Conservation (phyloP, 1,284 basidiomycete genomes). For the Trichosporon asahii region DNA sequence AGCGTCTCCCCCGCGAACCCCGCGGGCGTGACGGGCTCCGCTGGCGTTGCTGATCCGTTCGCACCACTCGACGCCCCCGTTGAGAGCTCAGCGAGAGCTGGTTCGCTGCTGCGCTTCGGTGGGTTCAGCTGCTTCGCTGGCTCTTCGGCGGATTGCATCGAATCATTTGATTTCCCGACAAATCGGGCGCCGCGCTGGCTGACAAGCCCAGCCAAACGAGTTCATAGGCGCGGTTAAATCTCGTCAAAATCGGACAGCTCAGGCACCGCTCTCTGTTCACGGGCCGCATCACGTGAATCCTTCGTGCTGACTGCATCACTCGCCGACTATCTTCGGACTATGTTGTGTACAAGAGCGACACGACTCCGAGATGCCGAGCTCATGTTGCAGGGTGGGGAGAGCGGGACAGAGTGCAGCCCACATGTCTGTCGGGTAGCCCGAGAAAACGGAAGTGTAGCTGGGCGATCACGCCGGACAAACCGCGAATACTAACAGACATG, state of each 20-base stretch:
- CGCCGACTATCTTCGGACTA: not conserved
- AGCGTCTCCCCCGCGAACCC: not conserved
- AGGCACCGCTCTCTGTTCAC: not conserved
- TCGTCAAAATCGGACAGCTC: not conserved
- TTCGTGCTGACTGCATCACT: not conserved
- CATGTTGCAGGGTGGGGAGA: too few species aligned
- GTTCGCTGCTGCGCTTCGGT: not conserved
- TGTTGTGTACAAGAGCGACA: too few species aligned
- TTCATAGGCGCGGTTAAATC: not conserved
- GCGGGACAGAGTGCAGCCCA: not conserved
- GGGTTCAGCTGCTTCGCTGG: not conserved
- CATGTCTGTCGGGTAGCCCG: not conserved
- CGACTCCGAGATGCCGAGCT: not conserved
- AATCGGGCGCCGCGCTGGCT: not conserved
- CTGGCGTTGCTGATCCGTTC: not conserved
- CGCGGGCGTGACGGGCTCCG: not conserved
- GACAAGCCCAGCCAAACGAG: not conserved
- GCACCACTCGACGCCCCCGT: not conserved
- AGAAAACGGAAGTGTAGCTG: not conserved
- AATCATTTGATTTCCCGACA: not conserved
- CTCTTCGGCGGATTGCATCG: not conserved
- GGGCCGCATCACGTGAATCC: not conserved
- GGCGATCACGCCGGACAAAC: too few species aligned
- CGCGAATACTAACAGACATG: not conserved
- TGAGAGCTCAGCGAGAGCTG: not conserved